phyloP scores from a whole-genome alignment of 495 filamentous ascomycete genomes.

The Neohortaea acidophila region DNA sequence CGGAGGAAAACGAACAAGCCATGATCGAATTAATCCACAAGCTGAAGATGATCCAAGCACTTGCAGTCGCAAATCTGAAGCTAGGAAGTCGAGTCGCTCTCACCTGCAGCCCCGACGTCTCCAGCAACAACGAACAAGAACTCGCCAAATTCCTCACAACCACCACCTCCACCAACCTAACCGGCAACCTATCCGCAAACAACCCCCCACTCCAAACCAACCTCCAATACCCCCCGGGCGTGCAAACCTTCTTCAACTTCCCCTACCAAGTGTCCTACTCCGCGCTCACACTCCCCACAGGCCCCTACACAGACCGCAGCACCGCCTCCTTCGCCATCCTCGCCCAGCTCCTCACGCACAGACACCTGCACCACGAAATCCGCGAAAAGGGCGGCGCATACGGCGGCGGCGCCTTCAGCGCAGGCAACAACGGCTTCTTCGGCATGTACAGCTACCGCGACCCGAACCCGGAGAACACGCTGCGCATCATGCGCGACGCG shows the following conservation, averaged over 20 bases:
- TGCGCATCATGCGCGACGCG: constrained; percentile 70
- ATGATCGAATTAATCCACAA: constrained; percentile 66
- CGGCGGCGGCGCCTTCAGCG: constrained; percentile 75
- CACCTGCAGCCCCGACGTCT: constrained; percentile 63
- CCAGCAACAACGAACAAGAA: constrained; percentile 52
- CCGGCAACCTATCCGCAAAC: constrained; percentile 25
- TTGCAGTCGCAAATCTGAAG: constrained; percentile 47
- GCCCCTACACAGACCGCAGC: constrained; percentile 63
- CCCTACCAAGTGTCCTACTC: constrained; percentile 97
- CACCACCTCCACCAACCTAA: constrained; percentile 33
- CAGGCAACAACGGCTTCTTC: constrained; percentile 66
- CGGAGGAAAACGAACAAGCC: constrained; percentile 32
- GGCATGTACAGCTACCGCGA: constrained; percentile 94
- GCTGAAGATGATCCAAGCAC: constrained; percentile 69
- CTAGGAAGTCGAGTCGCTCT: constrained; percentile 50
- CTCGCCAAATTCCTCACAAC: constrained; percentile 54
- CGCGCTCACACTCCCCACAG: constrained; percentile 61
- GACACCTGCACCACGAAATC: constrained; percentile 92
- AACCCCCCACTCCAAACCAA: neutral
- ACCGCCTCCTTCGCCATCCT: constrained; percentile 73
- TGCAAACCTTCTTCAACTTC: constrained; percentile 78
- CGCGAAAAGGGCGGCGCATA: constrained; percentile 96
- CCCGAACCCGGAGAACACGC: constrained; percentile 80
- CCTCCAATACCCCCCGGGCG: constrained; percentile 21
- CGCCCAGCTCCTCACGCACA: constrained; percentile 88